Conservation (phyloP, 2,329 filamentous ascomycete species). For the Madurella mycetomatis region DNA sequence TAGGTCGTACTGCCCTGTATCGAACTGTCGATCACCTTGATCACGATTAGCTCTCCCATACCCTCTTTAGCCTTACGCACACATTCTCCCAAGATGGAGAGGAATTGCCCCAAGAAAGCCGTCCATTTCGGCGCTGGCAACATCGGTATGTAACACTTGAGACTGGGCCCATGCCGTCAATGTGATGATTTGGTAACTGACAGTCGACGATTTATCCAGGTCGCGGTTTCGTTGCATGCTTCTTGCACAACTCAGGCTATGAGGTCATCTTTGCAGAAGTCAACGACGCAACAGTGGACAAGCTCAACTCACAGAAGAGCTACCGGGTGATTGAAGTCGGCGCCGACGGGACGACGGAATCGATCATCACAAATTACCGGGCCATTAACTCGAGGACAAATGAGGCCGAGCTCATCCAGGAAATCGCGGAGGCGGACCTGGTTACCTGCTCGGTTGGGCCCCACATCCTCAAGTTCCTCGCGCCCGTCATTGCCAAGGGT, state of each 20-base stretch:
- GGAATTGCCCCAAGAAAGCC: slow-evolving; percentile 53
- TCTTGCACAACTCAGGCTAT: slow-evolving; percentile 91
- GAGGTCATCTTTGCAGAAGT: slow-evolving; percentile 97
- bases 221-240: slow-evolving; percentile 82
- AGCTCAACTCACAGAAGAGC: slow-evolving; percentile 67
- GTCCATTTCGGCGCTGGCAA: slow-evolving; percentile 85
- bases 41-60: background rate
- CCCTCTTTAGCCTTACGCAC: background rate
- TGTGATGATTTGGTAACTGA: slow-evolving; percentile 13
- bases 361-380: slow-evolving; percentile 89
- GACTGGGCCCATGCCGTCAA: background rate
- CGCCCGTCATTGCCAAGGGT: slow-evolving; percentile 90
- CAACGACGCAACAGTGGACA: slow-evolving; percentile 74
- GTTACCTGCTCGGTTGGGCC: slow-evolving; percentile 97
- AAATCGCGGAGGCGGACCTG: slow-evolving; percentile 81
- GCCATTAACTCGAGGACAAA: slow-evolving; percentile 92
- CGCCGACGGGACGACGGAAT: slow-evolving; percentile 71
- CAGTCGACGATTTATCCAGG: slow-evolving; percentile 31
- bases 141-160: slow-evolving; percentile 54
- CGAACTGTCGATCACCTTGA: background rate
- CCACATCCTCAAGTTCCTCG: slow-evolving; percentile 94
- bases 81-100: slow-evolving; percentile 13
- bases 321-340: slow-evolving; percentile 95
- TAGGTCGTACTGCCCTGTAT: background rate
- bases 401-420: slow-evolving; percentile 73